phyloP scores from a whole-genome alignment of 1,284 basidiomycete genomes.

The Ustilago cynodontis region DNA sequence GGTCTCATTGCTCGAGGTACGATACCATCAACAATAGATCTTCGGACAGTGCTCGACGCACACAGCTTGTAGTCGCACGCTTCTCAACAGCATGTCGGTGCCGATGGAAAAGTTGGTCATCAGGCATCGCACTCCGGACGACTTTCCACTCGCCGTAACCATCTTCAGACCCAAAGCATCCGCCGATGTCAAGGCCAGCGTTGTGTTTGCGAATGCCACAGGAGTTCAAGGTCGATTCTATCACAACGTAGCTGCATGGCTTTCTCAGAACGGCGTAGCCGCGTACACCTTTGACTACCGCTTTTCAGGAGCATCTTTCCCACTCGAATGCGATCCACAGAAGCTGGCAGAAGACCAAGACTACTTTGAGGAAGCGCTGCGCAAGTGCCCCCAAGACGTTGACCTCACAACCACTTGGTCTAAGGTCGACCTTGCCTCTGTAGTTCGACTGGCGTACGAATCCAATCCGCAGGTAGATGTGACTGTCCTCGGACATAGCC shows the following conservation, averaged over 20 bases:
- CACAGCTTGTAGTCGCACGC: neutral
- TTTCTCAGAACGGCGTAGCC: slow-evolving; percentile 50
- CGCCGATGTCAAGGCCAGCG: slow-evolving; percentile 25
- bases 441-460: slow-evolving; percentile 43
- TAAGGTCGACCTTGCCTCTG: slow-evolving; percentile 52
- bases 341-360: slow-evolving; percentile 53
- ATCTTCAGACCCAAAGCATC: slow-evolving; percentile 42
- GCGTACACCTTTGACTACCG: slow-evolving; percentile 62
- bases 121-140: slow-evolving; percentile 37
- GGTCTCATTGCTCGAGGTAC: neutral
- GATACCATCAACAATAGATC: neutral
- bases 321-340: slow-evolving; percentile 35
- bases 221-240: slow-evolving; percentile 61
- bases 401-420: slow-evolving; percentile 60
- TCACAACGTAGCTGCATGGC: slow-evolving; percentile 52
- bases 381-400: slow-evolving; percentile 34
- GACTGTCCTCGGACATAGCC: slow-evolving; percentile 53
- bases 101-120: slow-evolving; percentile 21
- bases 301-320: slow-evolving; percentile 55
- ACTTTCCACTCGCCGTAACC: slow-evolving; percentile 49
- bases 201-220: slow-evolving; percentile 57
- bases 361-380: slow-evolving; percentile 48
- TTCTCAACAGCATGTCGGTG: slow-evolving; percentile 20
- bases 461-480: slow-evolving; percentile 42
- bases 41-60: neutral